Base-by-base conservation (phyloP, 2,329 filamentous ascomycete genomes). In the Ceratocystis ficicola region DNA sequence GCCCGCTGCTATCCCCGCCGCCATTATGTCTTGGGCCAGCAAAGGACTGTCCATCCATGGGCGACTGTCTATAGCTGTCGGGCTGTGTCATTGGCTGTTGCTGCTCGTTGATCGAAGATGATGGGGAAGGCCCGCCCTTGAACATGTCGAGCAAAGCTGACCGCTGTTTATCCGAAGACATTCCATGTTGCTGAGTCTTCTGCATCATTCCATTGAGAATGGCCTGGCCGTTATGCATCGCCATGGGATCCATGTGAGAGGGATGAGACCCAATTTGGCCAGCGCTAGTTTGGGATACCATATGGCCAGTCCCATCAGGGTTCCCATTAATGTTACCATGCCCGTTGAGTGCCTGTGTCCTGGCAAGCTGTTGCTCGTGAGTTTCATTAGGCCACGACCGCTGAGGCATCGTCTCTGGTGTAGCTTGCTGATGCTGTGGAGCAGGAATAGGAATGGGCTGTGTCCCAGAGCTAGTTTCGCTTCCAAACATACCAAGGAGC, bases 141-240 rank as follows among this genome's bases (percentile, higher is more conserved):
- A 85, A 83, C 75, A 84, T 81, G 25, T 76, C 78, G 15, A 84
- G 73, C 22, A 84, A 73, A 6, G 78, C 75, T 20, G 76, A 78
- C 25, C 80, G 78, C 68, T 83, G 81, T 59, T 72, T 69, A 32
- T 72, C 71, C 5, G 66, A 65, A 20, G 62, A 61, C 20, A 50
- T 44, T 10, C 63, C 66, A 30, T 68, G 66, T 44, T 65, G 64
- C 32, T 68, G 64, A 4, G 65, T 64, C 61, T 63, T 65, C n/a
- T 68, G 66, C 36, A 65, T 64, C 66, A 68, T 68, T 17, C 63
- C 63, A 12, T 64, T 64, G 17, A 65, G 41, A 17, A 68, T 63
- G 6, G 64, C 57, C 50, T 68, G 66, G 5, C 63, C 61, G 20
- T 68, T 68, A 44, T 68, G 66, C 50, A 65, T 65, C 32, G 66